Evolutionary conservation across 2,329 filamentous ascomycete species (phyloP).

Genomic region (Fusarium anguioides): DNA sequence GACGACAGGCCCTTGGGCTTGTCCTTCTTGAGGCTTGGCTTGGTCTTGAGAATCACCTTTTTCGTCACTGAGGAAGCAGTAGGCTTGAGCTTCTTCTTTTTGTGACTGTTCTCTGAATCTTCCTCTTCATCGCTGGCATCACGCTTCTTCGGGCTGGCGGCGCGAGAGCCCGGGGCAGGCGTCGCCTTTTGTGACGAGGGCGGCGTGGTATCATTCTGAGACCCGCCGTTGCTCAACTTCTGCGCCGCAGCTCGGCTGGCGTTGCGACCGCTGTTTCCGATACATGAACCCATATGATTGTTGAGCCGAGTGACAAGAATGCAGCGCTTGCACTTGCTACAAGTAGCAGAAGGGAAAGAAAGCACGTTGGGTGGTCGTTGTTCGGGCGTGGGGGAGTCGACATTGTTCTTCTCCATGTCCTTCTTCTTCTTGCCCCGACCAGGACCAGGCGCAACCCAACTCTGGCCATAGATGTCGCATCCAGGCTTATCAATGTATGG

Average conservation of each 20-base stretch:
- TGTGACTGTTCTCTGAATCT: constrained; percentile 61
- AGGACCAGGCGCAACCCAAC: constrained; percentile 77
- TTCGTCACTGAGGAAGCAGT: constrained; percentile 53
- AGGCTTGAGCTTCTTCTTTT: constrained; percentile 70
- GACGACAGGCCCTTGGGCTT: constrained; percentile 64
- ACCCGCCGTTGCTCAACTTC: constrained; percentile 70
- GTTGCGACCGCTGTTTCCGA: constrained; percentile 72
- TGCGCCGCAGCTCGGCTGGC: constrained; percentile 71
- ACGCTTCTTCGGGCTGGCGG: constrained; percentile 66
- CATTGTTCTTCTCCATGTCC: constrained; percentile 72
- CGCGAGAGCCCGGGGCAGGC: constrained; percentile 65
- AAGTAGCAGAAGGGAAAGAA: constrained; percentile 73
- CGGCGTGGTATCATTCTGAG: constrained; percentile 67
- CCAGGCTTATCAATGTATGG: constrained; percentile 81
- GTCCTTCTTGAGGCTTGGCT: constrained; percentile 63
- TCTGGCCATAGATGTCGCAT: constrained; percentile 85
- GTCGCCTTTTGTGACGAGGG: constrained; percentile 73
- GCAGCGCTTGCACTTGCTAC: constrained; percentile 74
- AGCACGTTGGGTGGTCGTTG: constrained; percentile 70
- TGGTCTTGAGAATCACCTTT: constrained; percentile 67
- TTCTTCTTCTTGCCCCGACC: constrained; percentile 83
- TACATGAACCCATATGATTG: constrained; percentile 76
- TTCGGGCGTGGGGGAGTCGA: constrained; percentile 62
- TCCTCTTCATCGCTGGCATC: constrained; percentile 67
- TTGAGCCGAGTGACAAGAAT: constrained; percentile 73